Evolutionary conservation across 768 basidiomycete species (phyloP).

Genomic region (Steccherinum ochraceum): DNA sequence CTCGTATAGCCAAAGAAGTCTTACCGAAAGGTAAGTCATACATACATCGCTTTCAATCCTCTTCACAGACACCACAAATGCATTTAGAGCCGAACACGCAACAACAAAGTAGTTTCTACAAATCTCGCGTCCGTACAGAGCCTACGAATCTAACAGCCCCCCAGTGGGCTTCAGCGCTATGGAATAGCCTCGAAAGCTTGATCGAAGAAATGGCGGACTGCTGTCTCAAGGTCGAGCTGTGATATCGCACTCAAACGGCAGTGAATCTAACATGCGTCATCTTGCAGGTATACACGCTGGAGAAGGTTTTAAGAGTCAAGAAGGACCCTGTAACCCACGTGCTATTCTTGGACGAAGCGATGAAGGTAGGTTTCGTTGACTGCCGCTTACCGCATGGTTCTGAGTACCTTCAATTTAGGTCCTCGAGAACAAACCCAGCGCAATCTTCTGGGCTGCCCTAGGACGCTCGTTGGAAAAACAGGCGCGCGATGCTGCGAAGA

Average conservation of each 20-base stretch:
- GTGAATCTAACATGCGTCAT: not conserved
- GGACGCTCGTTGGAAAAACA: slow-evolving; percentile 77
- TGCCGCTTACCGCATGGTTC: no score
- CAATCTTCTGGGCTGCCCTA: slow-evolving; percentile 85
- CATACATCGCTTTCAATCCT: slow-evolving; percentile 38
- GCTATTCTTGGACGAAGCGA: slow-evolving; percentile 86
- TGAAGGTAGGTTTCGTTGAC: no score
- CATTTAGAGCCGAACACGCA: slow-evolving; percentile 21
- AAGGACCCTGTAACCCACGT: slow-evolving; percentile 71
- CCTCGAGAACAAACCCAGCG: slow-evolving; percentile 87
- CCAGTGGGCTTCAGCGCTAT: slow-evolving; percentile 79
- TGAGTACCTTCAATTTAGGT: slow-evolving; percentile 51
- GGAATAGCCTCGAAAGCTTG: slow-evolving; percentile 74
- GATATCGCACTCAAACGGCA: no score
- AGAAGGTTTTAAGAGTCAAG: slow-evolving; percentile 89
- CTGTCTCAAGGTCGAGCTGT: slow-evolving; percentile 69
- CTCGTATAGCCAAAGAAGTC: slow-evolving; percentile 81
- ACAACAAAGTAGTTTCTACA: slow-evolving; percentile 51
- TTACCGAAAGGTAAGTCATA: no score
- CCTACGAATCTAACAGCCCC: slow-evolving; percentile 85
- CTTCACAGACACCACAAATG: not conserved
- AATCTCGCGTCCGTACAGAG: slow-evolving; percentile 82
- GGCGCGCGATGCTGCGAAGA: slow-evolving; percentile 72
- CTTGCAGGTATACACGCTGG: slow-evolving; percentile 82
- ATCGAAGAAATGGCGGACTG: slow-evolving; percentile 86